A percentile compares a stretch with the other conserved stretches of the same genome.
These are phyloP conservation scores for Aspergillus eucalypticola DNA, from an alignment of 2,329 filamentous ascomycete species.

Conservation along the genomic window DNA sequence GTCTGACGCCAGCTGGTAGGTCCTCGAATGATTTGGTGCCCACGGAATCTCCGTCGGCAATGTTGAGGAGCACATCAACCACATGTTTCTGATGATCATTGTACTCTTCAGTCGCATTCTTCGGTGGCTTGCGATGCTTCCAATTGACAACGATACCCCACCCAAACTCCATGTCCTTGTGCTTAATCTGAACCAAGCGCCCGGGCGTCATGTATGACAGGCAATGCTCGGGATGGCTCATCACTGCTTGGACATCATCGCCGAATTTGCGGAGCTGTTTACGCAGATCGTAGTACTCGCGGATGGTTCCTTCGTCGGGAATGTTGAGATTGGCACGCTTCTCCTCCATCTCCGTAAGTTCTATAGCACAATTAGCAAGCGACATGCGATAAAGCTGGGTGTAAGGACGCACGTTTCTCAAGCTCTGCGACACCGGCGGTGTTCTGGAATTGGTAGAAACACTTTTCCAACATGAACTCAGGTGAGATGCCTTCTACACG, in stretches of 20 bases:
- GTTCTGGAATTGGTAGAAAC: slow-evolving; percentile 98
- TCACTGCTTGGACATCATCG: slow-evolving; percentile 86
- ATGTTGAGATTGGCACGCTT: slow-evolving; percentile 74
- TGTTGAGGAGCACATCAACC: slow-evolving; percentile 74
- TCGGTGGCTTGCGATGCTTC: slow-evolving; percentile 64
- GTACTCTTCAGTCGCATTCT: slow-evolving; percentile 66
- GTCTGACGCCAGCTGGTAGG: slow-evolving; percentile 62
- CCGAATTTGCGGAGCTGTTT: slow-evolving; percentile 81
- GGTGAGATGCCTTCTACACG: slow-evolving; percentile 99
- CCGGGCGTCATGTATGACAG: slow-evolving; percentile 82
- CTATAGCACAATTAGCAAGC: slow-evolving; percentile 42
- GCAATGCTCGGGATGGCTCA: slow-evolving; percentile 87
- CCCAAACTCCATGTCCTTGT: slow-evolving; percentile 78
- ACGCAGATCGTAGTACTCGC: slow-evolving; percentile 89
- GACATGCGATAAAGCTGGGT: background rate
- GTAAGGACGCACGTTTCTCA: slow-evolving; percentile 61
- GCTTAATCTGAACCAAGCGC: slow-evolving; percentile 83
- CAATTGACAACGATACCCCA: slow-evolving; percentile 89
- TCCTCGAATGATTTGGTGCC: slow-evolving; percentile 63
- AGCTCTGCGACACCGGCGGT: slow-evolving; percentile 79
- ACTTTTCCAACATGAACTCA: slow-evolving; percentile 97
- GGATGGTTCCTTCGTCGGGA: slow-evolving; percentile 81
- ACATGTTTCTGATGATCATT: slow-evolving; percentile 75
- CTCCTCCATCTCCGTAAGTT: slow-evolving; percentile 74
- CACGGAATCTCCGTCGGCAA: slow-evolving; percentile 56